Evolutionary conservation across 805 yeast species (phyloP), one percentile per base, ranked within the genome.

Genomic region (Cyberlindnera xylosilytica): DNA sequence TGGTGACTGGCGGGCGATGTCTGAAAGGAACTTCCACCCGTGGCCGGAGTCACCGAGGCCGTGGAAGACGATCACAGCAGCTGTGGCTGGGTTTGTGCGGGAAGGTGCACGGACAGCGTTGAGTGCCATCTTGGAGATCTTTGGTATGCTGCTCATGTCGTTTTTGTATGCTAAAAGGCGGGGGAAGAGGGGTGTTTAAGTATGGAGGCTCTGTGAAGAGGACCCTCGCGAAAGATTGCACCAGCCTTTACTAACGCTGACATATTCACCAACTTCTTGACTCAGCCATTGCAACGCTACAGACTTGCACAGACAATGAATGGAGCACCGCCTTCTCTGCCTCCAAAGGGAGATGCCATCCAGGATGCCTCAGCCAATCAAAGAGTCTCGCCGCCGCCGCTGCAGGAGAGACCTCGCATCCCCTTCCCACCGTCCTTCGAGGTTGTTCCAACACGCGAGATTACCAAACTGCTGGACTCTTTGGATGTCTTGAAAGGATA

Each of bases 11-110:
- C 71, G 72, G 20, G 86, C 73, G 41, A 78, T 65, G 30, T 81
- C 83, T 4, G 93, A 86, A 31, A 91, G 65, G 69, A 87, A 87
- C 34, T 77, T 70, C 97, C 97, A 91, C 2, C 97, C 97, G 15
- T 73, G 70, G 4, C 96, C 97, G 0, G 87, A 63, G 61, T 91
- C 98, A 9, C 99, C 99, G 15, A 91, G 69, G 0, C 99, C 98
- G 61, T 93, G 98, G 41, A 87, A 59, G 46, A 90, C 73, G 18
- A 90, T 84, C 26, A 89, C 67, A 1, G 89, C 79, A 1, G 87
- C 83, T 1, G 79, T 68, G 6, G 81, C 75, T 1, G 67, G 64
- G 33, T 57, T 56, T 0, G 49, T 40, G 20, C 50, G 55, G 8
- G 71, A 52, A 6, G 65, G 56, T 11, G 63, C 45, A 44, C 62